These are phyloP conservation scores for Pyrus hybrid DNA, from an alignment of 331 rosid species.

Conservation along the genomic window DNA sequence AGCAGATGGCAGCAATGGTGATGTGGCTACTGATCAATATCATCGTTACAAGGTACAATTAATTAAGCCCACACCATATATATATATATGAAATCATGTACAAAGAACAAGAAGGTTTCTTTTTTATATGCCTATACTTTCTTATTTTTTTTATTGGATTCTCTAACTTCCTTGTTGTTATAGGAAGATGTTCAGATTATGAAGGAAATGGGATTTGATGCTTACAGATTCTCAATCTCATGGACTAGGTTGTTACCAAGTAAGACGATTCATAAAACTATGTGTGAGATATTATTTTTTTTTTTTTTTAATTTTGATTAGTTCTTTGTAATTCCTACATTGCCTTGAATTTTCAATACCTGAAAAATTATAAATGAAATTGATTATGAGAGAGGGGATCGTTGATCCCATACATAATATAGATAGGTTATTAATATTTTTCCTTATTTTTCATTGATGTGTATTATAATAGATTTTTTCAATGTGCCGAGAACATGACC, in stretches of 20 bases:
- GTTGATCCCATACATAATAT: too few relatives aligned
- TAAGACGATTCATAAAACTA: slow-evolving; percentile 10
- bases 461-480: too few relatives aligned
- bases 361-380: too few relatives aligned
- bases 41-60: slow-evolving; percentile 50
- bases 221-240: slow-evolving; percentile 57
- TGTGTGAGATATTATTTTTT: not conserved
- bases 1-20: slow-evolving; percentile 17
- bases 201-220: slow-evolving; percentile 56
- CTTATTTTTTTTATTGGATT: not conserved
- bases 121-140: too few relatives aligned
- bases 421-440: too few relatives aligned
- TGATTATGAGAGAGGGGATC: too few relatives aligned
- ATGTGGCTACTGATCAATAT: slow-evolving; percentile 41
- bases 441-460: too few relatives aligned
- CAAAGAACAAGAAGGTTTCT: not conserved
- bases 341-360: too few relatives aligned
- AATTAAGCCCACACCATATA: too few relatives aligned
- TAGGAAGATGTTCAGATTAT: slow-evolving; percentile 48
- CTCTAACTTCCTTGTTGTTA: not conserved
- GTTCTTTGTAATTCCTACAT: too few relatives aligned
- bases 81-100: not conserved
- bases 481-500: too few relatives aligned
- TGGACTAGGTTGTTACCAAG: slow-evolving; percentile 42
- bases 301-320: too few relatives aligned